Evolutionary conservation across 257 asterid species (phyloP).

Genomic region (Agastache rugosa): DNA sequence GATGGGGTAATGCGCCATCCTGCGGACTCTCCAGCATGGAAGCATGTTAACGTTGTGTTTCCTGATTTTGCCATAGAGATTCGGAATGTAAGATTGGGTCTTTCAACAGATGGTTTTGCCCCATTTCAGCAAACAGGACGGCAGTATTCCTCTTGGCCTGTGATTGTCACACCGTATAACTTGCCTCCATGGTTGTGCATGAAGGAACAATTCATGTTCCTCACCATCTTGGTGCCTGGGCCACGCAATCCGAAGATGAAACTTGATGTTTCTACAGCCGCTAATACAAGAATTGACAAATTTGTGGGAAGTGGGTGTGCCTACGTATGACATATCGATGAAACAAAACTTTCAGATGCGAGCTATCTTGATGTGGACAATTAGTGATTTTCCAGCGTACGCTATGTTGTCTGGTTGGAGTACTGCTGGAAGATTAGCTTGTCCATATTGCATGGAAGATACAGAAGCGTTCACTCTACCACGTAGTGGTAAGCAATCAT

Average conservation of each 20-base stretch:
- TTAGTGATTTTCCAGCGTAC: neutral
- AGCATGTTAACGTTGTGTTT: neutral
- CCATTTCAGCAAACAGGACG: neutral
- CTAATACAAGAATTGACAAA: neutral
- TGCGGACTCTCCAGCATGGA: neutral
- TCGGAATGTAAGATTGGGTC: neutral
- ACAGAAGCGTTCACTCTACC: neutral
- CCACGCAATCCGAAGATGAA: neutral
- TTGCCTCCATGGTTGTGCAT: neutral
- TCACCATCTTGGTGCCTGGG: neutral
- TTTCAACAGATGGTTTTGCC: neutral
- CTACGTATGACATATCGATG: neutral
- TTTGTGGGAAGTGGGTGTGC: neutral
- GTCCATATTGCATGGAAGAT: slow-evolving; percentile 16
- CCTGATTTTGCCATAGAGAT: neutral
- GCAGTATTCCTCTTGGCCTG: too few relatives aligned
- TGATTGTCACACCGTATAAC: too few relatives aligned
- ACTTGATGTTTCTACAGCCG: neutral
- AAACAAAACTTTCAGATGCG: neutral
- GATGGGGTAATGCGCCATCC: neutral
- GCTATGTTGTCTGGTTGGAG: slow-evolving; percentile 11
- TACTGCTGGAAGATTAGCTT: neutral
- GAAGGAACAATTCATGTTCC: neutral
- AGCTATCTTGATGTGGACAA: neutral
- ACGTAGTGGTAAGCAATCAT: neutral